Conservation (phyloP, 1,284 basidiomycete species). For the Ceratobasidium sp. region DNA sequence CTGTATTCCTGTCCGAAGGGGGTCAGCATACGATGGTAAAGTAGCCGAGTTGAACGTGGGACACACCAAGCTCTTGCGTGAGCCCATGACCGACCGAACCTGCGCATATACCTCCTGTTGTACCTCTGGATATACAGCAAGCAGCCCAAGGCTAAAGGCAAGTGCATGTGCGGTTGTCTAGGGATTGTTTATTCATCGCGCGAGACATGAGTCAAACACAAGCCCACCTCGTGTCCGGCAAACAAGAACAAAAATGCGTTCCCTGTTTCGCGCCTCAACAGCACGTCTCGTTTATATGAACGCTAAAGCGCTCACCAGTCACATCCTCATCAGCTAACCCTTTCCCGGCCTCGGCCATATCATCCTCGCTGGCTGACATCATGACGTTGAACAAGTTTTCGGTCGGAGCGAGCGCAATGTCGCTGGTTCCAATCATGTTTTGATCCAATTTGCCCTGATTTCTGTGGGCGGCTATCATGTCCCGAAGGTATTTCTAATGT, state of each 20-base stretch:
- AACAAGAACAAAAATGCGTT: slow-evolving; percentile 32
- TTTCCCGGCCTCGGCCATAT: slow-evolving; percentile 5
- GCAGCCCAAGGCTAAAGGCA: slow-evolving; percentile 34
- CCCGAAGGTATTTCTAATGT: slow-evolving; percentile 13
- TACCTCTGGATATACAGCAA: slow-evolving; percentile 30
- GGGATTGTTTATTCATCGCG: neutral
- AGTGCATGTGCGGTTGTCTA: slow-evolving; percentile 47
- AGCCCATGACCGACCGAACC: slow-evolving; percentile 27
- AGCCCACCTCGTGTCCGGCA: slow-evolving; percentile 28
- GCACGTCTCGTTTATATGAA: neutral
- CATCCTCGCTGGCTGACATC: slow-evolving; percentile 28
- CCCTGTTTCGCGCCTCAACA: neutral
- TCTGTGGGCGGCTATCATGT: slow-evolving; percentile 14
- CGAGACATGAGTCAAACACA: no score
- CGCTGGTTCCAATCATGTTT: neutral
- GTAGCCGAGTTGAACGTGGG: neutral
- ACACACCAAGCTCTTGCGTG: slow-evolving; percentile 19
- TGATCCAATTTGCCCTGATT: neutral
- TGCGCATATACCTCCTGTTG: slow-evolving; percentile 45
- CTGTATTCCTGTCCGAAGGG: slow-evolving; percentile 24
- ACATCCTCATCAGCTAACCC: neutral
- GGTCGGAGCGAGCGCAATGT: neutral
- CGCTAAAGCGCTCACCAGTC: neutral
- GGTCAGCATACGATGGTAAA: neutral
- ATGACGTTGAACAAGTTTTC: slow-evolving; percentile 40